These are phyloP conservation scores for Prunus dulcis DNA, from an alignment of 306 rosid genomes.

Conservation along the genomic window DNA sequence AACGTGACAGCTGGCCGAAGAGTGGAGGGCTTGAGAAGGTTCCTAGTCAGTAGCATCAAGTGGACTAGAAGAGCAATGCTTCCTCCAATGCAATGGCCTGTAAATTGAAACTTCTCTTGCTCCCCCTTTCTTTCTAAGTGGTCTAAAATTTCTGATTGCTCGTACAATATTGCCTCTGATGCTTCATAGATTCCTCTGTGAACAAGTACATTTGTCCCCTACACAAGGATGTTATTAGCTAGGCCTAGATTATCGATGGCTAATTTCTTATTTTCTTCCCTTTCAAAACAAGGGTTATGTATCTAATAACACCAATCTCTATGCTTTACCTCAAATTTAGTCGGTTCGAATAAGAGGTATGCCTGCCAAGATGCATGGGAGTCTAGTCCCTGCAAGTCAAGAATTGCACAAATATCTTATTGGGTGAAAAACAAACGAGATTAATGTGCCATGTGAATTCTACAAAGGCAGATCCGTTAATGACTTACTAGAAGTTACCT, in stretches of 20 bases:
- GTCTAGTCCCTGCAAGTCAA: constrained; percentile 68
- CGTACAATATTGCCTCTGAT: constrained; percentile 73
- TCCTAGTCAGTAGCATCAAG: constrained; percentile 67
- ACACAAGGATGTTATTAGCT: constrained; percentile 1
- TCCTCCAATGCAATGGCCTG: constrained; percentile 94
- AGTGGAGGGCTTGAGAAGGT: constrained; percentile 50
- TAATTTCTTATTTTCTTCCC: constrained; percentile 8
- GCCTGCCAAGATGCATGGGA: constrained; percentile 89
- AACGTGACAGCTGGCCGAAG: constrained; percentile 71
- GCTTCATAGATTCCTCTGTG: constrained; percentile 93
- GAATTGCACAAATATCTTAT: background rate
- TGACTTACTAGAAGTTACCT: constrained; percentile 34
- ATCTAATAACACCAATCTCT: background rate
- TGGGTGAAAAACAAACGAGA: no score
- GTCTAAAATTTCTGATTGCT: constrained; percentile 64
- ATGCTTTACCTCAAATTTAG: constrained; percentile 69
- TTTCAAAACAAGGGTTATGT: background rate
- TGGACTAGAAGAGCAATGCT: constrained; percentile 78
- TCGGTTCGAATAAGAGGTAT: constrained; percentile 82
- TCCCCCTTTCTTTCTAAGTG: constrained; percentile 62
- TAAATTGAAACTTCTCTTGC: constrained; percentile 73
- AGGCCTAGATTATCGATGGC: background rate
- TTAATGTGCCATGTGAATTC: no score
- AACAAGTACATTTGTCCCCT: constrained; percentile 73
- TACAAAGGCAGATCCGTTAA: no score